Conservation (phyloP, 768 basidiomycete genomes). For the Pisolithus microcarpus region DNA sequence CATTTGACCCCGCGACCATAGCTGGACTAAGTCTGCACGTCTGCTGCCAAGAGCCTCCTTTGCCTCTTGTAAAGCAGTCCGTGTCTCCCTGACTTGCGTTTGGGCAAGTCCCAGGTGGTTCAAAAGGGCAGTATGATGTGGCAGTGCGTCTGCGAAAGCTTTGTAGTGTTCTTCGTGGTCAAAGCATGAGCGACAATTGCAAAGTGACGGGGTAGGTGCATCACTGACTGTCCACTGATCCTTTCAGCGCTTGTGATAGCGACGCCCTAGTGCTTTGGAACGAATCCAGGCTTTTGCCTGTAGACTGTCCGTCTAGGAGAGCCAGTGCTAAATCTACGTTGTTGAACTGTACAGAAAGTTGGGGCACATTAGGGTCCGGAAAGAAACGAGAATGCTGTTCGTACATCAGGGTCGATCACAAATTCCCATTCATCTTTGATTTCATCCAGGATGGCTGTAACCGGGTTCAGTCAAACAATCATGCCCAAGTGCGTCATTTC, state of each 20-base stretch:
- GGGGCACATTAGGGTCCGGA: not conserved
- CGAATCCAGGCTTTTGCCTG: conserved; percentile 67
- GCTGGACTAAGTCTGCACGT: conserved; percentile 81
- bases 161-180: conserved; percentile 72
- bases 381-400: conserved; percentile 14
- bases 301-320: conserved; percentile 69
- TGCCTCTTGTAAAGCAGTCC: conserved; percentile 64
- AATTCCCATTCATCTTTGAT: conserved; percentile 90
- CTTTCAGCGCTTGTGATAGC: conserved; percentile 74
- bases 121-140: conserved; percentile 78
- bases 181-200: conserved; percentile 4
- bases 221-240: conserved; percentile 78
- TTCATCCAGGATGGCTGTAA: conserved; percentile 70
- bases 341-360: conserved; percentile 59
- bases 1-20: conserved; percentile 86
- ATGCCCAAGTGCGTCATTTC: not conserved
- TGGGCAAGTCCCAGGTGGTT: conserved; percentile 69
- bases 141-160: conserved; percentile 89
- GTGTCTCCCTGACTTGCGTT: conserved; percentile 63
- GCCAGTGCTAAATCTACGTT: conserved; percentile 89
- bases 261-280: conserved; percentile 71
- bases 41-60: conserved; percentile 76
- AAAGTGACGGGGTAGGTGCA: not conserved
- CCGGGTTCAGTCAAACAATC: conserved; percentile 1
- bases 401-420: conserved; percentile 73